These are phyloP conservation scores for Cryomyces minteri DNA, from an alignment of 495 filamentous ascomycete genomes.

Conservation along the genomic window DNA sequence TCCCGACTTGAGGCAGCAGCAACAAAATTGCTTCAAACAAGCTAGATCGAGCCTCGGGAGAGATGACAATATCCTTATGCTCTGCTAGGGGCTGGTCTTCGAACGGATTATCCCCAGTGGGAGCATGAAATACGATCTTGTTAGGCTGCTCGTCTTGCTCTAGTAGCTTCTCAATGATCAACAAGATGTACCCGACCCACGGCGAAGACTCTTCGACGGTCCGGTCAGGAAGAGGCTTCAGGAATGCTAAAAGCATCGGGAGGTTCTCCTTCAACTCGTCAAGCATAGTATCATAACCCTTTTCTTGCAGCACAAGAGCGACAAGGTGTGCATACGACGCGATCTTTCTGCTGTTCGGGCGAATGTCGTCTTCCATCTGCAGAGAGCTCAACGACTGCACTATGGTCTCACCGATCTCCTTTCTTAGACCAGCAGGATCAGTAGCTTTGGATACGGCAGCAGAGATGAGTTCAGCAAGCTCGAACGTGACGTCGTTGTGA, in stretches of 20 bases:
- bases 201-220: conserved; percentile 57
- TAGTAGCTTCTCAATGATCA: conserved; percentile 78
- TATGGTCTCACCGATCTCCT: conserved; percentile 66
- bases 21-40: conserved; percentile 63
- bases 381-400: conserved; percentile 79
- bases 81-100: conserved; percentile 29
- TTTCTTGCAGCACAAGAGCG: conserved; percentile 69
- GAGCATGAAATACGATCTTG: conserved; percentile 28
- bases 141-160: conserved; percentile 69
- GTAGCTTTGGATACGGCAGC: conserved; percentile 52
- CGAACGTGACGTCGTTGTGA: conserved; percentile 78
- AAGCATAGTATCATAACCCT: conserved; percentile 50
- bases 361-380: conserved; percentile 50
- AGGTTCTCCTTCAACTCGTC: conserved; percentile 67
- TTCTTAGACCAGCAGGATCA: conserved; percentile 40
- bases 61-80: conserved; percentile 42
- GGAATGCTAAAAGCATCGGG: conserved; percentile 52
- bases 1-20: conserved; percentile 68
- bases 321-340: conserved; percentile 87
- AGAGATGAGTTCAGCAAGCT: conserved; percentile 70
- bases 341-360: conserved; percentile 59
- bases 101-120: conserved; percentile 29
- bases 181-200: conserved; percentile 81
- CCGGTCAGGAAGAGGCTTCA: conserved; percentile 52
- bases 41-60: conserved; percentile 41